Base-by-base conservation (phyloP, 768 basidiomycete species). In the Paxillus ammoniavirescens region DNA sequence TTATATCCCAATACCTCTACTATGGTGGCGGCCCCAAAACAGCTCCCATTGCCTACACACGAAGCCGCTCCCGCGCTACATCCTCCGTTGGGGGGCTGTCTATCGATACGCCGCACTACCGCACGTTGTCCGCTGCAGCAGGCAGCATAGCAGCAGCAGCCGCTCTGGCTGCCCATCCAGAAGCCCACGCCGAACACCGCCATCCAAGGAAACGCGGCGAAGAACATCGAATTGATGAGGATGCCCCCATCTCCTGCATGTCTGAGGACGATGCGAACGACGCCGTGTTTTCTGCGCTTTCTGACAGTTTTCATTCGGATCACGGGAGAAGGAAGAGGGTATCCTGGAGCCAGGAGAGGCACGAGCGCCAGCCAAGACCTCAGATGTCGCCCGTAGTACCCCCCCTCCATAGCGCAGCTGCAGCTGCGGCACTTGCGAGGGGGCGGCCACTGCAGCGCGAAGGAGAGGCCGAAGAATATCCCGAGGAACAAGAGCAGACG, bases 1-100 rank as follows among this genome's bases (percentile, higher is more conserved):
- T 98, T 23, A 74, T 95, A 42, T 67, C 64, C 8, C 96, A 99
- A 67, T 98, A 86, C 73, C 74, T 85, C 64, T 90, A 96, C 72
- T 96, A 93, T 63, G 71, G 75, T 40, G 65, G 70, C 15, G 65
- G 62, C 28, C 56, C 68, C 2, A 65, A 69, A 31, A 75, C 73
- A 48, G 70, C 74, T 1, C 65, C 70, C 8, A 52, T 65, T 13
- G 57, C 69, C 21, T 70, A 76, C 49, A 60, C 66, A 17, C 76
- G 70, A 47, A 49, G 75, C 33, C 80, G 78, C 28, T 72, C 69
- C 8, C 72, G 80, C 17, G 69, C 81, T 13, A 66, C 76, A 7
- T 75, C 78, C 6, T 59, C 69, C 30, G 70, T 72, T 44, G 78
- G 82, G 26, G 77, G 79, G 49, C 53, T 75, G 26, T 82, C 84